Base-by-base conservation (phyloP, 495 filamentous ascomycete genomes). In the Thozetella sp. region DNA sequence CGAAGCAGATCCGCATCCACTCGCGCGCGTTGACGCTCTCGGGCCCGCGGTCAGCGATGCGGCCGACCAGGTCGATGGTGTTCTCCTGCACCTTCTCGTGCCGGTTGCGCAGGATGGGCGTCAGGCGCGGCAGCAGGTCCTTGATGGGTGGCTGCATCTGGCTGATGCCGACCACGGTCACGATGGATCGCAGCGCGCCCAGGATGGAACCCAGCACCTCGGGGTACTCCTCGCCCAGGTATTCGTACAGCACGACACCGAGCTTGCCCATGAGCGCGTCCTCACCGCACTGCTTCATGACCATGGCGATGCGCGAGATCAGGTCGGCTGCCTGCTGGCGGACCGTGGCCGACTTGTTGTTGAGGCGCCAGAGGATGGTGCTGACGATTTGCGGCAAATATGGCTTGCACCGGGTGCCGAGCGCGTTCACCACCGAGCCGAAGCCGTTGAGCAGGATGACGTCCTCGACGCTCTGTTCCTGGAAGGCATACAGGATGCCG, bases 11-110 rank as follows among this genome's bases (percentile, higher is more conserved):
- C 66, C 96, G 86, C 96, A 99, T 98, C 96, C 96, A 98, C 73
- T 99, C 96, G 69, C 95, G 87, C 17, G 96, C 93, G 68, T 96
- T 96, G 67, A 99, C 96, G 54, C 87, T 91, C 69, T 98, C 94
- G 10, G 96, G 92, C 13, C 95, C 96, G 64, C 96, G 90, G 72
- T 99, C 96, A 43, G 96, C 96, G 65, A 98, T 98, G 81, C 96
- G 95, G 63, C 96, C 96, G 48, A 99, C 95, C 3, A 99, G 82
- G 70, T 99, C 96, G 67, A 99, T 98, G n/a, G 95, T 97, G 75
- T 99, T 99, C 65, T 99, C 96, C 72, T 99, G 96, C 43, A 99
- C 96, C 75, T 99, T 99, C 72, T 99, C 96, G 80, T 99, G 96
- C 51, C 96, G 91, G 76, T 99, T 99, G 56, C 96, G 92, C 51